These are phyloP conservation scores for Collybia sp. DNA, from an alignment of 768 basidiomycete species.

Conservation along the genomic window DNA sequence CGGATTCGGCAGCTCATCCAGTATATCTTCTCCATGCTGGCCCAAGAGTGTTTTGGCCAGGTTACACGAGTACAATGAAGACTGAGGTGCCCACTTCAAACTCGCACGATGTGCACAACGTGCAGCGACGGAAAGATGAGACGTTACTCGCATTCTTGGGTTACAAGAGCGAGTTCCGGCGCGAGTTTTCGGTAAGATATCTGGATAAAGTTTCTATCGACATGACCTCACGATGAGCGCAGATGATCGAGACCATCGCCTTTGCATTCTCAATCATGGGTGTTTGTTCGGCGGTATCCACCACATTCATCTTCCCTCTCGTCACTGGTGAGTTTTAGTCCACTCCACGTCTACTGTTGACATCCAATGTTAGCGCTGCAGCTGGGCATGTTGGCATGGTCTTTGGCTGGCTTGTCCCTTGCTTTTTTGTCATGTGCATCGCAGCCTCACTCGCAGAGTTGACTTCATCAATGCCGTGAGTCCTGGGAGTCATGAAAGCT, in stretches of 20 bases:
- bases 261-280: slow-evolving; percentile 63
- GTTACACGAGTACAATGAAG: too few relatives aligned
- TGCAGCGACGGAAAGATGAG: slow-evolving; percentile 25
- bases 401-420: slow-evolving; percentile 61
- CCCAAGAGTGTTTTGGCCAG: too few relatives aligned
- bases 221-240: not conserved
- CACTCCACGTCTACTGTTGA: not conserved
- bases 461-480: slow-evolving; percentile 56
- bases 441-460: slow-evolving; percentile 54
- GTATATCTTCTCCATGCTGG: too few relatives aligned
- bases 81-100: too few relatives aligned
- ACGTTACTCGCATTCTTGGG: slow-evolving; percentile 44
- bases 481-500: not conserved
- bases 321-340: slow-evolving; percentile 34
- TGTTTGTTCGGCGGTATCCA: slow-evolving; percentile 49
- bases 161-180: slow-evolving; percentile 53
- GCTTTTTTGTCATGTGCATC: slow-evolving; percentile 51
- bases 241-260: slow-evolving; percentile 49
- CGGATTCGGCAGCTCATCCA: too few relatives aligned
- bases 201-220: not conserved
- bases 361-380: slow-evolving; percentile 10
- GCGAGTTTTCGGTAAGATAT: slow-evolving; percentile 50
- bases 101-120: too few relatives aligned
- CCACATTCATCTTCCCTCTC: slow-evolving; percentile 48
- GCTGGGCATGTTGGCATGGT: slow-evolving; percentile 65